Evolutionary conservation across 768 basidiomycete species (phyloP).

Genomic region (Epithele typhae): DNA sequence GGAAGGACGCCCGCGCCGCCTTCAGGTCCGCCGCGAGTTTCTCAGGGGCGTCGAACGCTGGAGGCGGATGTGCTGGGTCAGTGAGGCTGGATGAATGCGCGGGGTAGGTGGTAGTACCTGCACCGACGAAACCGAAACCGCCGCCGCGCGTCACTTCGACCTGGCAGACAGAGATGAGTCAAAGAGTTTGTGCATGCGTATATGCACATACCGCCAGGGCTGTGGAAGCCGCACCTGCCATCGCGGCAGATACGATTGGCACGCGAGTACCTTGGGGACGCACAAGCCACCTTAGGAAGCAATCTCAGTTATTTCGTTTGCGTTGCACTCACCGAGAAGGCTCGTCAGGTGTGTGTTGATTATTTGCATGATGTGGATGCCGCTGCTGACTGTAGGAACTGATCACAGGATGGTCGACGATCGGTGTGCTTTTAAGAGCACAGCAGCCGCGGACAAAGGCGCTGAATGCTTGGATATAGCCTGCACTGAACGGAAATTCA

Average conservation of each 20-base stretch:
- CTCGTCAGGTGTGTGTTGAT: conserved; percentile 44
- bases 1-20: conserved; percentile 39
- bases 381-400: too few relatives aligned
- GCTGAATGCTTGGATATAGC: too few relatives aligned
- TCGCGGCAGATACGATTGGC: conserved; percentile 63
- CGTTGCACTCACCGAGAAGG: conserved; percentile 39
- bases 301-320: too few relatives aligned
- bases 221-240: conserved; percentile 70
- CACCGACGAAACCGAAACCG: conserved; percentile 72
- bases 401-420: too few relatives aligned
- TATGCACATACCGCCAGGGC: conserved; percentile 17
- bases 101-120: conserved; percentile 51
- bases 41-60: conserved; percentile 46
- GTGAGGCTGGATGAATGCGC: too few relatives aligned
- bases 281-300: neutral
- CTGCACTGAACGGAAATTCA: too few relatives aligned
- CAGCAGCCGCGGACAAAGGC: too few relatives aligned
- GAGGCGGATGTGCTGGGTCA: too few relatives aligned
- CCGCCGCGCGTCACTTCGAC: conserved; percentile 63
- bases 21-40: conserved; percentile 47
- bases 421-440: too few relatives aligned
- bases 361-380: too few relatives aligned
- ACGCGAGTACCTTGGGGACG: conserved; percentile 42
- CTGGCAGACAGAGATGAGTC: conserved; percentile 9
- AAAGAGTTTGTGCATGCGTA: too few relatives aligned